Evolutionary conservation across 306 rosid species (phyloP), one percentile per base, ranked within the genome.

Genomic region (Fragaria nilgerrensis): DNA sequence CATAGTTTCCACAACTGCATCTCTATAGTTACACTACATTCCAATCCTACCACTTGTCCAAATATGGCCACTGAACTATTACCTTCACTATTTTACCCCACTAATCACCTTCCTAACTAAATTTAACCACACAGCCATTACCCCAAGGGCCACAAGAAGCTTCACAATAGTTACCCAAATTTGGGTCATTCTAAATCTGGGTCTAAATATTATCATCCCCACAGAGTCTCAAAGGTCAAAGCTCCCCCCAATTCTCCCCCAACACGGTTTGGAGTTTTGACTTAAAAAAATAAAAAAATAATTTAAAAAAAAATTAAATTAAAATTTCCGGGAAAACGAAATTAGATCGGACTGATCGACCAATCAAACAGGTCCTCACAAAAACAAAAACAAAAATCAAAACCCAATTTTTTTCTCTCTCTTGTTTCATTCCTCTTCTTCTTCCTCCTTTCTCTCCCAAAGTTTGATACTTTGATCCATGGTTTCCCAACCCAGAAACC

Each of bases 201-300:
- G 39, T 13, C 39, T 20, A 22, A 73, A 53, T 7, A 9, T 43
- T 43, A 43, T 43, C 13, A 43, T 43, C 47, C 47, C 76, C 43
- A 17, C 3, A 10, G 47, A 10, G 47, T 43, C 72, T 82, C 76
- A 16, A 71, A 77, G 90, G 91, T 86, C 94, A 90, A 90, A 90
- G 83, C 79, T 37, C 84, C 75, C 73, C 90, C 76, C 79, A 63
- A 71, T 62, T 81, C 81, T 67, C 84, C 61, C 70, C 81, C 66
- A 79, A 92, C 94, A 85, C 93, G 93, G 76, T 84, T 88, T 70
- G 69, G 78, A 74, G 77, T 82, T 88, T 70, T 83, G 86, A 80
- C 84, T 78, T 39, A 0, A 39, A 67, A 61, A 45, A 34, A 1
- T 17, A 68, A 22, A 39, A 7, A 5, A 47, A 39, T 36, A 7